phyloP scores from a whole-genome alignment of 1,139 yeast species.

The Kluyveromyces sp. region DNA sequence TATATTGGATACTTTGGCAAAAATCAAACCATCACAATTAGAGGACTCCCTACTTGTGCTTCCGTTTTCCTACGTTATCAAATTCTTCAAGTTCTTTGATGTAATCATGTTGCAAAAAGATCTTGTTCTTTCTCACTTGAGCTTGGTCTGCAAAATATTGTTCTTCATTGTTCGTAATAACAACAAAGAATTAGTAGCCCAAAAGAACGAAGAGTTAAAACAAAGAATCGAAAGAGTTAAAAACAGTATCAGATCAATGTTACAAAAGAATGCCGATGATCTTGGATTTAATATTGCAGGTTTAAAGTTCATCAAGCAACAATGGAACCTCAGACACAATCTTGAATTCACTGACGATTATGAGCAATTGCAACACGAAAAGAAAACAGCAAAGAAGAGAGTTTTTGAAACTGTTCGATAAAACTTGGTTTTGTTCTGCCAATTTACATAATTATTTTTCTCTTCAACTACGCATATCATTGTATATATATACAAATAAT shows the following conservation, averaged over 20 bases:
- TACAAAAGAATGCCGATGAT: conserved; percentile 46
- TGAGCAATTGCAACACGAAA: conserved; percentile 49
- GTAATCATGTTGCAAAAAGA: conserved; percentile 56
- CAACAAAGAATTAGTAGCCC: conserved; percentile 64
- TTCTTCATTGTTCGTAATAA: conserved; percentile 67
- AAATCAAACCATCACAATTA: conserved; percentile 74
- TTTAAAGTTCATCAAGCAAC: conserved; percentile 58
- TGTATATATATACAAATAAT: conserved; percentile 34
- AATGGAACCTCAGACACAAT: conserved; percentile 74
- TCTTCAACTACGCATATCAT: background rate
- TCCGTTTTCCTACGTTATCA: conserved; percentile 78
- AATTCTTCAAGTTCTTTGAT: conserved; percentile 63
- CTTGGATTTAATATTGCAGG: conserved; percentile 90
- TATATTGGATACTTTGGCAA: conserved; percentile 60
- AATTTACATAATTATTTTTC: background rate
- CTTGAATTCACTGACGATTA: conserved; percentile 67
- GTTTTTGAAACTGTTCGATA: conserved; percentile 39
- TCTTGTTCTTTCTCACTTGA: conserved; percentile 41
- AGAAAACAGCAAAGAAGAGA: conserved; percentile 58
- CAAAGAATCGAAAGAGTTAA: conserved; percentile 54
- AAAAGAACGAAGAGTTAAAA: conserved; percentile 55
- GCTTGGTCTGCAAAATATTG: conserved; percentile 64
- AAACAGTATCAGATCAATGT: conserved; percentile 45
- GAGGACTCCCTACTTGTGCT: conserved; percentile 88
- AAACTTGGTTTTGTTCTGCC: background rate